Base-by-base conservation (phyloP, 805 yeast species). In the Sugiyamaella floridensis region DNA sequence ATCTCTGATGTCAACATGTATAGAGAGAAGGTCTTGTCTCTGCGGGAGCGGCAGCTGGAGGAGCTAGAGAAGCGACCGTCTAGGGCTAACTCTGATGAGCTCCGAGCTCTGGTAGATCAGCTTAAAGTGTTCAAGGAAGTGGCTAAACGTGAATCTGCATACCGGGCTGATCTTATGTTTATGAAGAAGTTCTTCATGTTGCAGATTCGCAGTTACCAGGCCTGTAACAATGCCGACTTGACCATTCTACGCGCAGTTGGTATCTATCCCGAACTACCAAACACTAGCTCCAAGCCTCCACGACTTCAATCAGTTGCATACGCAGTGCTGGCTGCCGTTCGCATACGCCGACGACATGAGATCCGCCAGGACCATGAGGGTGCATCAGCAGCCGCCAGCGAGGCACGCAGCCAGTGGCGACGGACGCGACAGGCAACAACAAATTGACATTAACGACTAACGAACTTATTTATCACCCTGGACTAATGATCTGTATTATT, bases 11-110 rank as follows among this genome's bases (percentile, higher is more conserved):
- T 28, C 42, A 18, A 45, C 20, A 45, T 10, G 18, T 45, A 45
- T 26, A 45, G 28, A 16, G 37, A 32, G 37, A 32, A 32, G 95
- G 86, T 60, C 95, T 95, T 0, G 77, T 76, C 0, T 84, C 85
- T 55, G 68, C 69, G 1, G 63, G 64, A 0, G 57, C 65, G 14
- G 93, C 86, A 58, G 43, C 50, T 10, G 60, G 57, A 2, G 47
- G 70, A 18, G 64, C 80, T 7, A 42, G 55, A 6, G 37, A 32
- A 32, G 37, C 12, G n/a, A 32, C 46, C 46, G 28, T 15, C 46
- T n/a, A 43, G 20, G 28, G 20, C 46, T 20, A 14, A 20, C 11
- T 15, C 37, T 2, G 37, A 14, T 5, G 45, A 44, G 32, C 32
- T 49, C 19, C 18, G 29, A 14, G 40, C 41, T 5, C 32, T 51